Evolutionary conservation across 106 monocot species (phyloP).

Genomic region (Acanthochlamys bracteata): DNA sequence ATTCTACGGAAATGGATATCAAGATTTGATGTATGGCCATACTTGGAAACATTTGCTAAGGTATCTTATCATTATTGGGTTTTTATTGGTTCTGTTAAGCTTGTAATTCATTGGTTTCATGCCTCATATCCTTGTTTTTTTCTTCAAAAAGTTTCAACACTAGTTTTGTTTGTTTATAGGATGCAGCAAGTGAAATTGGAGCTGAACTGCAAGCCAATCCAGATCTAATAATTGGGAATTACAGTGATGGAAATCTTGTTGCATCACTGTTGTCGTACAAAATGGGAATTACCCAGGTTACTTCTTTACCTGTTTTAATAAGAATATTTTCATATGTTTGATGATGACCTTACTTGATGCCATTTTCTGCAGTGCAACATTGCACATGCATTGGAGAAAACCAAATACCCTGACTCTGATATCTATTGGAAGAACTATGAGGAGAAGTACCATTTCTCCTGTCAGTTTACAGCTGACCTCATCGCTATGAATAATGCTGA

Average conservation of each 20-base stretch:
- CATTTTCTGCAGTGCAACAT: slow-evolving; percentile 63
- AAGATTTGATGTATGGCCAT: slow-evolving; percentile 70
- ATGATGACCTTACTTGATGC: no score
- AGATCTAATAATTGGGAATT: slow-evolving; percentile 69
- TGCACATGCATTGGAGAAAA: slow-evolving; percentile 76
- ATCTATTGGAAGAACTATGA: slow-evolving; percentile 76
- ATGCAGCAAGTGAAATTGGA: slow-evolving; percentile 62
- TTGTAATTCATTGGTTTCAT: no score
- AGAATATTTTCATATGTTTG: no score
- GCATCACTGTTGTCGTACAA: slow-evolving; percentile 62
- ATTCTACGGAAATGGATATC: slow-evolving; percentile 58
- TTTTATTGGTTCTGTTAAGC: no score
- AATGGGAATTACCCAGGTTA: slow-evolving; percentile 68
- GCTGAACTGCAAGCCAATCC: slow-evolving; percentile 58
- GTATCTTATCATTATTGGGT: slow-evolving; percentile 9
- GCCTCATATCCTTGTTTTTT: background rate
- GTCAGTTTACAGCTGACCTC: slow-evolving; percentile 78
- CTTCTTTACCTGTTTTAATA: background rate
- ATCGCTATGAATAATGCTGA: slow-evolving; percentile 82
- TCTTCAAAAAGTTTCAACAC: background rate
- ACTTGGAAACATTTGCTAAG: slow-evolving; percentile 54
- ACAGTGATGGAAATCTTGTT: slow-evolving; percentile 83
- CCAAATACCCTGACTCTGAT: slow-evolving; percentile 76
- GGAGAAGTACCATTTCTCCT: slow-evolving; percentile 76
- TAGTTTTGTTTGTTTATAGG: slow-evolving; percentile 18